phyloP scores from a whole-genome alignment of 2,329 filamentous ascomycete genomes.

The Neophaeococcomyces aloes region DNA sequence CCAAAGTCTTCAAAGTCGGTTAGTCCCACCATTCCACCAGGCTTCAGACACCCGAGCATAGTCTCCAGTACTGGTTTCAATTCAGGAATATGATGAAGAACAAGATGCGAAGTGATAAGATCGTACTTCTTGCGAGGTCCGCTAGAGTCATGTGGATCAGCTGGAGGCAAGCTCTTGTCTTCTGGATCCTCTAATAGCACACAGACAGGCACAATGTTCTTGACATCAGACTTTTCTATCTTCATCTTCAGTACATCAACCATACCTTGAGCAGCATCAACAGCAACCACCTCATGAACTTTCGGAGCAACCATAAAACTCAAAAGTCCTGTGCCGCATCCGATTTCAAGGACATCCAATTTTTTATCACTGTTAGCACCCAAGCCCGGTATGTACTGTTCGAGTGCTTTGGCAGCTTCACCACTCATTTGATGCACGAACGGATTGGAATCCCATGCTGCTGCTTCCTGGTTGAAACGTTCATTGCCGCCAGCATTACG shows the following conservation, averaged over 20 bases:
- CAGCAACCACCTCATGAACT: conserved; percentile 39
- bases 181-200: conserved; percentile 42
- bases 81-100: conserved; percentile 46
- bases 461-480: conserved; percentile 47
- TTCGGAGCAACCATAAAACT: conserved; percentile 41
- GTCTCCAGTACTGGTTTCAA: conserved; percentile 35
- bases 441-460: conserved; percentile 45
- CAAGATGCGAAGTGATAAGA: conserved; percentile 43
- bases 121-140: conserved; percentile 36
- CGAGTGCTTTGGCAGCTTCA: conserved; percentile 38
- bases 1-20: conserved; percentile 51
- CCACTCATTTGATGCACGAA: conserved; percentile 38
- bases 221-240: conserved; percentile 23
- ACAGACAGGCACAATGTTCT: conserved; percentile 39
- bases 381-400: conserved; percentile 28
- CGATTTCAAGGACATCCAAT: conserved; percentile 45
- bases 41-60: conserved; percentile 38
- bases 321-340: conserved; percentile 47
- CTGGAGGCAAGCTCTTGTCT: conserved; percentile 33
- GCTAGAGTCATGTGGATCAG: conserved; percentile 22
- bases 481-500: conserved; percentile 25
- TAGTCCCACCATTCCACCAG: conserved; percentile 41
- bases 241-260: conserved; percentile 41
- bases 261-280: conserved; percentile 48
- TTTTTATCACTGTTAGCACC: conserved; percentile 20